Conservation (phyloP, 2,329 filamentous ascomycete genomes). For the Aureobasidium sp. region DNA sequence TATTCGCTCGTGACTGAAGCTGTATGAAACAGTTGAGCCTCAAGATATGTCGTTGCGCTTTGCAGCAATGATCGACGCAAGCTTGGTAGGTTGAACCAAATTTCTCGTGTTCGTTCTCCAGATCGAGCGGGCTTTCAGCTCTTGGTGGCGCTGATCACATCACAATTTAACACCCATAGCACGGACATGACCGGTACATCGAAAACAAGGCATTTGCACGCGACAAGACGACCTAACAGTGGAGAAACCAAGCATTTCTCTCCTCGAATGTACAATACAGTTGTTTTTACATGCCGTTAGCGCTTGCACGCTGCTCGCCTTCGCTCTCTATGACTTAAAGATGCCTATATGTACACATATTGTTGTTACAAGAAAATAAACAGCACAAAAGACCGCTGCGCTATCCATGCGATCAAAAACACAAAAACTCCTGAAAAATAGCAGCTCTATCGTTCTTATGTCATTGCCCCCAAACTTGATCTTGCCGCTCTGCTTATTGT, state of each 20-base stretch:
- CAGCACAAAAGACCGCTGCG: neutral
- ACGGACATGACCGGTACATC: neutral
- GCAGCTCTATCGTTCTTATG: neutral
- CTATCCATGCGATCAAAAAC: neutral
- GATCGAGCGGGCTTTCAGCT: neutral
- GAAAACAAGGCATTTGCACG: neutral
- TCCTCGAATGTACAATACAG: neutral
- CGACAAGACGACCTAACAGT: neutral
- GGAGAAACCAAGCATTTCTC: neutral
- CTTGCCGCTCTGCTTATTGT: neutral
- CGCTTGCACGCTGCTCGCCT: neutral
- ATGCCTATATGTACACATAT: constrained; percentile 7
- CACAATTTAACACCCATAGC: neutral
- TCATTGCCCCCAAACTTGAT: neutral
- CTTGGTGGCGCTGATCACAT: neutral
- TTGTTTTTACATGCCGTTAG: neutral
- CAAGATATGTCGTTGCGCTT: neutral
- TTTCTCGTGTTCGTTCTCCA: neutral
- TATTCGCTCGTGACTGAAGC: neutral
- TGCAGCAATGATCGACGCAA: constrained; percentile 2
- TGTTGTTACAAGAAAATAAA: neutral
- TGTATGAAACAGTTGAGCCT: neutral
- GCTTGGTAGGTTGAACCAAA: neutral
- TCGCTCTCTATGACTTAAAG: neutral
- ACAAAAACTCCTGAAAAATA: neutral